Conservation (phyloP, 768 basidiomycete species). For the Fistulinella prunicolor region DNA sequence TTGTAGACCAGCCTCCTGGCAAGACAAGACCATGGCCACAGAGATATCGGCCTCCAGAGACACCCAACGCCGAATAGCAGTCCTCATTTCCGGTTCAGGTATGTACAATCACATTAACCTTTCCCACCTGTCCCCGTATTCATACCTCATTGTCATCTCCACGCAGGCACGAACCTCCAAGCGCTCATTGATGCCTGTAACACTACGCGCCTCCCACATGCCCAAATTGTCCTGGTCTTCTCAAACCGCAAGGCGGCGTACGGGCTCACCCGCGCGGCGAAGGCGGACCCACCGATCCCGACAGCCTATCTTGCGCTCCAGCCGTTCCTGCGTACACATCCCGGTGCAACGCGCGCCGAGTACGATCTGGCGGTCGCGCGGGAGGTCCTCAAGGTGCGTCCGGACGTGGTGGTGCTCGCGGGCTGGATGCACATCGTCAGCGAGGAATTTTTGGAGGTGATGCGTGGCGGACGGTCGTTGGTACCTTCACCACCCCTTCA, state of each 20-base stretch:
- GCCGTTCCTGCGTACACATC: conserved; percentile 73
- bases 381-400: conserved; percentile 56
- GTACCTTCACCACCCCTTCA: background rate
- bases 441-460: conserved; percentile 70
- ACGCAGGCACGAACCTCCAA: conserved; percentile 88
- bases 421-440: conserved; percentile 99
- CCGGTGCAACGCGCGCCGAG: conserved; percentile 71
- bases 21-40: background rate
- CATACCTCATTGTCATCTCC: background rate
- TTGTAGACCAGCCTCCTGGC: background rate
- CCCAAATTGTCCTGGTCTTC: conserved; percentile 75
- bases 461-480: conserved; percentile 41
- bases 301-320: conserved; percentile 82
- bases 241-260: conserved; percentile 92
- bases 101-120: conserved; percentile 4
- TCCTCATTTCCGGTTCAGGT: conserved; percentile 68
- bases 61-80: conserved; percentile 16
- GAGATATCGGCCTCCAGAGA: background rate
- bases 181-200: conserved; percentile 88
- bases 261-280: conserved; percentile 77
- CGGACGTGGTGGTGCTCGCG: conserved; percentile 90
- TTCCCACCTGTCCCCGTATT: background rate
- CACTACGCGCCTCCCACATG: conserved; percentile 68
- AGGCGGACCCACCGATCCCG: conserved; percentile 72
- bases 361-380: conserved; percentile 83